Evolutionary conservation across 768 basidiomycete species (phyloP).

Genomic region (Russula emetica): DNA sequence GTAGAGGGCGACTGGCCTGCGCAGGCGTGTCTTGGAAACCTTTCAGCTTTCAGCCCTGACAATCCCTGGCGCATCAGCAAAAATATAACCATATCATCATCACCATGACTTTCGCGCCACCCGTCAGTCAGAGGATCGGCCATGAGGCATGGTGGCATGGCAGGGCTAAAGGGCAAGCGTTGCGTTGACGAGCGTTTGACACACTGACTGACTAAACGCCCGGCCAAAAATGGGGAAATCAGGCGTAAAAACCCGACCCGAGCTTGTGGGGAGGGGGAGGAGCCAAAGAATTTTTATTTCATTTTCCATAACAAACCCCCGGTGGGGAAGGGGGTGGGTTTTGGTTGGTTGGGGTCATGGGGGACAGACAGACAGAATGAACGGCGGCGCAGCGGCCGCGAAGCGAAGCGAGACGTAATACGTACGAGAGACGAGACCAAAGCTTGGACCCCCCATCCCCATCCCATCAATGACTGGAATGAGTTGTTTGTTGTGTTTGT

Average conservation of each 20-base stretch:
- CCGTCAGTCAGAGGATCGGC: neutral
- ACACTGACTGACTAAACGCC: neutral
- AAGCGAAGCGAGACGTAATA: constrained; percentile 17
- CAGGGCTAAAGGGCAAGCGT: no score
- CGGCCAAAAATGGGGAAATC: neutral
- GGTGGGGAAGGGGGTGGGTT: neutral
- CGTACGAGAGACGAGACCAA: no score
- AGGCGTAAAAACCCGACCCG: neutral
- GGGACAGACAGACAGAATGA: constrained; percentile 1
- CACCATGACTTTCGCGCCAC: constrained; percentile 6
- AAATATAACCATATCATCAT: neutral
- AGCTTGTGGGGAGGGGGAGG: no score
- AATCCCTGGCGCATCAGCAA: neutral
- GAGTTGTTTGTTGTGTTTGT: neutral
- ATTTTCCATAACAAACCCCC: neutral
- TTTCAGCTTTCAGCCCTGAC: neutral
- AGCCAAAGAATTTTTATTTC: no score
- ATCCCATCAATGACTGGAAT: no score
- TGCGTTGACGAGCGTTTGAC: neutral
- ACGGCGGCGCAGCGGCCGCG: neutral
- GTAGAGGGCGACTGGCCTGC: constrained; percentile 14
- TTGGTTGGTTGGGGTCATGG: no score
- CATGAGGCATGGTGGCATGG: constrained; percentile 4
- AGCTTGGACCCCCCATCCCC: no score
- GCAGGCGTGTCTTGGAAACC: constrained; percentile 18